Conservation (phyloP, 345 rosid species). For the Eucalyptus leucophloia region DNA sequence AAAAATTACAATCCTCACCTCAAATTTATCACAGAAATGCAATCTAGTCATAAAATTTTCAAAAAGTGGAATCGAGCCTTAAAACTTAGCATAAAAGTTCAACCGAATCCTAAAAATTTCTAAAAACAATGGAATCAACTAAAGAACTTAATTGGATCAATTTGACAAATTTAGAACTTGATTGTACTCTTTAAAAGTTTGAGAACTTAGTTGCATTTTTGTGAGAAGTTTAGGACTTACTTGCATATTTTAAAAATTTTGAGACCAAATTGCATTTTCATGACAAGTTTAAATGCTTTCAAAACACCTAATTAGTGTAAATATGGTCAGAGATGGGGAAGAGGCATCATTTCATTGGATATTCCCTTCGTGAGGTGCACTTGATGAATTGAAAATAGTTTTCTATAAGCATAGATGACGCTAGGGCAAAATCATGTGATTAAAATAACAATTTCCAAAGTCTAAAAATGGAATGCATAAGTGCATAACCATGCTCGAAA, state of each 20-base stretch:
- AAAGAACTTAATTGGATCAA: rapidly evolving
- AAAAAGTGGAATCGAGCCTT: rapidly evolving
- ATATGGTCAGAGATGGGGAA: background rate
- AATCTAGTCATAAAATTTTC: rapidly evolving
- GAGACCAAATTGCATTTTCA: rapidly evolving
- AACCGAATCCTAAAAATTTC: rapidly evolving
- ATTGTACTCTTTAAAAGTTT: rapidly evolving
- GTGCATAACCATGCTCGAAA: background rate
- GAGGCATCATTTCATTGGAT: background rate
- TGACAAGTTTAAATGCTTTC: rapidly evolving
- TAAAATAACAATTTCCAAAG: background rate
- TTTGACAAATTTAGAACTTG: rapidly evolving
- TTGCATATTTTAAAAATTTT: rapidly evolving
- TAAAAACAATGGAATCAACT: too few relatives aligned
- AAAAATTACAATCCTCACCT: rapidly evolving
- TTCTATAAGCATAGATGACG: background rate
- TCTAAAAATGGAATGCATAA: background rate
- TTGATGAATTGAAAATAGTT: background rate
- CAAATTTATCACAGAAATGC: rapidly evolving
- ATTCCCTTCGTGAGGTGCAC: background rate
- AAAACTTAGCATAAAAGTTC: rapidly evolving
- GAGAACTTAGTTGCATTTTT: rapidly evolving
- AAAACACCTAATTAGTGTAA: rapidly evolving
- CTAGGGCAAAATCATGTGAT: background rate
- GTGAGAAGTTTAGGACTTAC: rapidly evolving